Evolutionary conservation across 2,329 filamentous ascomycete species (phyloP).

Genomic region (Metarhizium robertsii): DNA sequence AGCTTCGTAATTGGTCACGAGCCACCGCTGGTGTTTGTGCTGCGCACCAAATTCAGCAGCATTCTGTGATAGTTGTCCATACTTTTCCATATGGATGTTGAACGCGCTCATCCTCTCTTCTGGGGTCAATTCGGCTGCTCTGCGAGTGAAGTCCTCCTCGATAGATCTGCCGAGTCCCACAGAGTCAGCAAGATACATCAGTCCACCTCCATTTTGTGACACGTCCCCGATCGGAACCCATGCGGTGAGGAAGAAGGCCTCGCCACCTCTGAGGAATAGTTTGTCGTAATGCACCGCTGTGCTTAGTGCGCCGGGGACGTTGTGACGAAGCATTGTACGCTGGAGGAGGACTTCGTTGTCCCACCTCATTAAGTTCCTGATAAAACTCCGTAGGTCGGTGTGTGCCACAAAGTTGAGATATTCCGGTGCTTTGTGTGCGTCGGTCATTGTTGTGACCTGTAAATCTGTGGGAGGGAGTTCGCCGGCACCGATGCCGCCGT

Average conservation of each 20-base stretch:
- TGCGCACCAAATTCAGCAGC: constrained; percentile 23
- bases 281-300: constrained; percentile 51
- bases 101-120: constrained; percentile 40
- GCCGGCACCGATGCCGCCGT: constrained; percentile 2
- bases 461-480: constrained; percentile 1
- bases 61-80: constrained; percentile 39
- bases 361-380: constrained; percentile 7
- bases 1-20: constrained; percentile 23
- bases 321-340: constrained; percentile 27
- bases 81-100: constrained; percentile 48
- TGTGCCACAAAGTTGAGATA: constrained; percentile 3
- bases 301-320: not conserved
- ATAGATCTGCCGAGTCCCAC: not conserved
- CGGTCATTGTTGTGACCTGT: constrained; percentile 1
- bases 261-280: constrained; percentile 43
- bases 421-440: constrained; percentile 3
- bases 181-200: not conserved
- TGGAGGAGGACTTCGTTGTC: constrained; percentile 13
- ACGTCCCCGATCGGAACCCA: constrained; percentile 40
- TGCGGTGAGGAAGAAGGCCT: constrained; percentile 41
- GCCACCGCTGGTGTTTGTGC: constrained; percentile 16
- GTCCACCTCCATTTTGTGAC: constrained; percentile 33
- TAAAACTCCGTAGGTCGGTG: constrained; percentile 1
- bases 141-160: constrained; percentile 34
- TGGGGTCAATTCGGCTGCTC: constrained; percentile 35